These are phyloP conservation scores for Peronospora belbahrii DNA, from an alignment of 352 stramenopile genomes.

Conservation along the genomic window DNA sequence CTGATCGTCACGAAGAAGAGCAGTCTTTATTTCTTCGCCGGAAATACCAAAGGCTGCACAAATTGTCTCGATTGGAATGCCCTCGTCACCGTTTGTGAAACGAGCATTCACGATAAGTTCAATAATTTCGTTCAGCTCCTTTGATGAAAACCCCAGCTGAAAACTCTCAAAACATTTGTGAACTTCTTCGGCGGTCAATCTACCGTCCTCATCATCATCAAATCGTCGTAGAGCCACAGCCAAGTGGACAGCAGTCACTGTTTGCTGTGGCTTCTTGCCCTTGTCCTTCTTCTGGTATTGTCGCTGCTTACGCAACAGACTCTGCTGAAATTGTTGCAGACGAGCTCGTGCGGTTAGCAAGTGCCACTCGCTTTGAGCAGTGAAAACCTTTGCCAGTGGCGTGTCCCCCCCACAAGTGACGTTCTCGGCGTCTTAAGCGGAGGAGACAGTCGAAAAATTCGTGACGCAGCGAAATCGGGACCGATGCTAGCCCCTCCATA, in stretches of 20 bases:
- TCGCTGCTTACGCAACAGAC: slow-evolving; percentile 54
- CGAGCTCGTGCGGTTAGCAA: slow-evolving; percentile 68
- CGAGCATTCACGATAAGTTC: slow-evolving; percentile 54
- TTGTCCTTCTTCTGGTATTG: slow-evolving; percentile 35
- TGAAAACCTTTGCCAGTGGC: slow-evolving; percentile 96
- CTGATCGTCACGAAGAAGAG: slow-evolving; percentile 45
- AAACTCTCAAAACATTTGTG: slow-evolving; percentile 84
- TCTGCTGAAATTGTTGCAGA: slow-evolving; percentile 82
- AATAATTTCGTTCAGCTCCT: slow-evolving; percentile 81
- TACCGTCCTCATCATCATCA: slow-evolving; percentile 60
- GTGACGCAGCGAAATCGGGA: slow-evolving; percentile 64
- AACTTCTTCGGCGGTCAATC: slow-evolving; percentile 57
- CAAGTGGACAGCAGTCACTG: slow-evolving; percentile 34
- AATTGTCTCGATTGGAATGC: slow-evolving; percentile 58
- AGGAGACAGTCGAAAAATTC: slow-evolving; percentile 81
- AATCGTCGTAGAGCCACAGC: slow-evolving; percentile 55
- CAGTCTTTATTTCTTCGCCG: slow-evolving; percentile 40
- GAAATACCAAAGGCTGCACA: slow-evolving; percentile 63
- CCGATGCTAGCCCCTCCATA: slow-evolving; percentile 50
- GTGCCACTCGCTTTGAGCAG: slow-evolving; percentile 95
- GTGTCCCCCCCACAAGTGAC: slow-evolving; percentile 92
- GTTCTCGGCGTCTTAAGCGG: slow-evolving; percentile 91
- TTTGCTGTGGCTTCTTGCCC: slow-evolving; percentile 23
- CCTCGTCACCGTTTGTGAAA: slow-evolving; percentile 31
- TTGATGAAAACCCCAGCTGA: slow-evolving; percentile 73